Conservation (phyloP, 2,329 filamentous ascomycete species). For the Madurella fahalii region DNA sequence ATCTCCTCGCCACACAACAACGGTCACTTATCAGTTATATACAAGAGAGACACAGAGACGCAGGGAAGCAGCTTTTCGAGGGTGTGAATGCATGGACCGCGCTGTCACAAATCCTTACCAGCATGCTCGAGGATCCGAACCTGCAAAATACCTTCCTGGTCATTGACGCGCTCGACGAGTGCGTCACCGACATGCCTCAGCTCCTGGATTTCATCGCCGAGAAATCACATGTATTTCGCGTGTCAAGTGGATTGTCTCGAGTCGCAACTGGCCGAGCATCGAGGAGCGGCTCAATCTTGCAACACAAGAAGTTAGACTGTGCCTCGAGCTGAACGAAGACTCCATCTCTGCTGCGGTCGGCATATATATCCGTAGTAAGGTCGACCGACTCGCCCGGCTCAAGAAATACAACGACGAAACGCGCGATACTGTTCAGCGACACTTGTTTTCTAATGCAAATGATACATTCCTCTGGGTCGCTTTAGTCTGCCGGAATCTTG, state of each 20-base stretch:
- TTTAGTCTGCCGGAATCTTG: conserved; percentile 34
- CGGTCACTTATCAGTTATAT: conserved; percentile 35
- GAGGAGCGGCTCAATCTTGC: conserved; percentile 25
- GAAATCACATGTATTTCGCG: conserved; percentile 20
- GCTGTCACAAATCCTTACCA: conserved; percentile 23
- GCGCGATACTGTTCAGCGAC: conserved; percentile 16
- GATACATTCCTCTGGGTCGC: conserved; percentile 43
- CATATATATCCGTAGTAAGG: conserved; percentile 35
- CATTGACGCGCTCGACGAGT: conserved; percentile 47
- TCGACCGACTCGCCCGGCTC: conserved; percentile 26
- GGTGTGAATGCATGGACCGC: conserved; percentile 37
- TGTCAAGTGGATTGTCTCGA: conserved; percentile 42
- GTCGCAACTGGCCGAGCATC: conserved; percentile 37
- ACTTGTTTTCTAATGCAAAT: conserved; percentile 26
- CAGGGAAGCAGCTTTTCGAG: conserved; percentile 33
- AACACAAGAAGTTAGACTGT: conserved; percentile 26
- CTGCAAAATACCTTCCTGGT: conserved; percentile 34
- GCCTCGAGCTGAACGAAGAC: conserved; percentile 35
- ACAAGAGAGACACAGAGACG: conserved; percentile 29
- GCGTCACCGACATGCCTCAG: conserved; percentile 20
- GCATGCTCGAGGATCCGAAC: conserved; percentile 16
- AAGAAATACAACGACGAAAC: conserved; percentile 25
- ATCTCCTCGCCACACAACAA: conserved; percentile 25
- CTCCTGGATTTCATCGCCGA: conserved; percentile 36
- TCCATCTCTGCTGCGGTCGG: conserved; percentile 15